Evolutionary conservation across 257 asterid genomes (phyloP).

Genomic region (Henckelia pumila): DNA sequence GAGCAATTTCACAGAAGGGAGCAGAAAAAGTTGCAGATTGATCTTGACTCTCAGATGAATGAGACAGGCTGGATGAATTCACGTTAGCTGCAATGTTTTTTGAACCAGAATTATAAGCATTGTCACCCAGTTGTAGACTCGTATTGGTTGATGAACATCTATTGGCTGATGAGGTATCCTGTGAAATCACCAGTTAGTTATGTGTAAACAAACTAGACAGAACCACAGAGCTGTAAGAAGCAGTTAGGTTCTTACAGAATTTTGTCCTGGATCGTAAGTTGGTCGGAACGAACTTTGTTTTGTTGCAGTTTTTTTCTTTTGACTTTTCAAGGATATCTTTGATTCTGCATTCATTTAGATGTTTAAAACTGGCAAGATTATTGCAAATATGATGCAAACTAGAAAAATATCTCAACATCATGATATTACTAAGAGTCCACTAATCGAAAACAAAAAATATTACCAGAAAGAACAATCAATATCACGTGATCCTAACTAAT

Average conservation of each 20-base stretch:
- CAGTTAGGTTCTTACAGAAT: constrained; percentile 47
- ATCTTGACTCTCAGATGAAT: constrained; percentile 37
- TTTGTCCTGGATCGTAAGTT: constrained; percentile 35
- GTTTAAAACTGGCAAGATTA: constrained; percentile 42
- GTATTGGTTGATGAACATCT: constrained; percentile 33
- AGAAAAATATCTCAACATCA: constrained; percentile 16
- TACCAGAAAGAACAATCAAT: constrained; percentile 6
- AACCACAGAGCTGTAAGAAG: constrained; percentile 17
- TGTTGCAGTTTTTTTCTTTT: constrained; percentile 36
- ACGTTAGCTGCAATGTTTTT: constrained; percentile 37
- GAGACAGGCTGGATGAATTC: constrained; percentile 30
- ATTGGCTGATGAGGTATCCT: constrained; percentile 44
- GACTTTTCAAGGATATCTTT: constrained; percentile 43
- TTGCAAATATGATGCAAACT: constrained; percentile 16
- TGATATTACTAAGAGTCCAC: constrained; percentile 15
- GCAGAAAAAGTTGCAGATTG: constrained; percentile 28
- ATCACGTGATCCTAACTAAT: constrained; percentile 14
- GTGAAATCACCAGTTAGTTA: constrained; percentile 26
- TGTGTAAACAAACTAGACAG: constrained; percentile 12
- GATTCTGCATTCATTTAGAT: constrained; percentile 40
- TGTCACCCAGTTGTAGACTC: constrained; percentile 32
- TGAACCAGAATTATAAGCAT: constrained; percentile 32
- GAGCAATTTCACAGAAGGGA: constrained; percentile 37
- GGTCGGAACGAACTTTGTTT: constrained; percentile 39
- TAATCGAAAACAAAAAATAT: constrained; percentile 20